These are phyloP conservation scores for Oryza brachyantha DNA, from an alignment of 176 grass and related monocot genomes.

Conservation along the genomic window DNA sequence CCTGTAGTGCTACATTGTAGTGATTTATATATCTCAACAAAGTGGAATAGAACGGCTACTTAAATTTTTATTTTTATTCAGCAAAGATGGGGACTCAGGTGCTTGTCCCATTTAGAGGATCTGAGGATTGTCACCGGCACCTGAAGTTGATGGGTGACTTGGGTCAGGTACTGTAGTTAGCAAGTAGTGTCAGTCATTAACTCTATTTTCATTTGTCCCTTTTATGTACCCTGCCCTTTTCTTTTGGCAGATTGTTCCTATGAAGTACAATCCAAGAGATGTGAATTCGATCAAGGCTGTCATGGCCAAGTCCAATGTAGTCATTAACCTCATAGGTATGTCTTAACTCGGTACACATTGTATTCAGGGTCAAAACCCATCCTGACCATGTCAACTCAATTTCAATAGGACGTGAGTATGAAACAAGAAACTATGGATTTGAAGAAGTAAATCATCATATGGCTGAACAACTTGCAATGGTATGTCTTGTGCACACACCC, in stretches of 20 bases:
- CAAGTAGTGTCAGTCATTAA: neutral
- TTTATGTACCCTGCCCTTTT: neutral
- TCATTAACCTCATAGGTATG: conserved; percentile 90
- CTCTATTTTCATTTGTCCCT: neutral
- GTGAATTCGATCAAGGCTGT: conserved; percentile 88
- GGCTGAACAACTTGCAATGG: conserved; percentile 85
- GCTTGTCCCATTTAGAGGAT: conserved; percentile 91
- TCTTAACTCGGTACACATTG: conserved; percentile 18
- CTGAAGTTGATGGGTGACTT: conserved; percentile 96
- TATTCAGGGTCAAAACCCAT: neutral
- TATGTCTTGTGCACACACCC: conserved; percentile 35
- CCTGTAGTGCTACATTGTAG: neutral
- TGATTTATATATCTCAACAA: neutral
- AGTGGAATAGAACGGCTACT: neutral
- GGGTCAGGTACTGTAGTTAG: conserved; percentile 57
- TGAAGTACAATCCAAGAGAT: conserved; percentile 93
- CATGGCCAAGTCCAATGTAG: conserved; percentile 94
- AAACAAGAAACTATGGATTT: conserved; percentile 96
- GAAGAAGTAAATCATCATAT: conserved; percentile 93
- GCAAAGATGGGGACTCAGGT: conserved; percentile 98
- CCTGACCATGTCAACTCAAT: conserved; percentile 9
- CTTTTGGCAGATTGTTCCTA: conserved; percentile 82
- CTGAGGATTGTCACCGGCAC: conserved; percentile 87
- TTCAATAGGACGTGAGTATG: conserved; percentile 75
- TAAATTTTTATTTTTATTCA: conserved; percentile 36